These are phyloP conservation scores for Fusarium graminum DNA, from an alignment of 2,329 filamentous ascomycete genomes.

Conservation along the genomic window DNA sequence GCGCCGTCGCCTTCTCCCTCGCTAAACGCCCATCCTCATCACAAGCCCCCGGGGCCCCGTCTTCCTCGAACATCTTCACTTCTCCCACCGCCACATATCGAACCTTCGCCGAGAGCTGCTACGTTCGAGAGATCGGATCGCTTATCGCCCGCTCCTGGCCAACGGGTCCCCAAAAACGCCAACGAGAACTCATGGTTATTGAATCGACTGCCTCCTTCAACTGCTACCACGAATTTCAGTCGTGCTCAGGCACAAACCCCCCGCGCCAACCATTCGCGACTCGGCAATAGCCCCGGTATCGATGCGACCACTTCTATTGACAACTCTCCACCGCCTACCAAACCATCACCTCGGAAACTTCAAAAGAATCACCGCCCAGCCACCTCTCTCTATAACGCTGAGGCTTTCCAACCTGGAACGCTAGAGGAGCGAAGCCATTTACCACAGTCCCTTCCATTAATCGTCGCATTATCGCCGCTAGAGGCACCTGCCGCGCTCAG, in stretches of 20 bases:
- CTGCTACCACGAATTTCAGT: conserved; percentile 58
- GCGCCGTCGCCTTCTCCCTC: conserved; percentile 35
- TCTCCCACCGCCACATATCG: conserved; percentile 56
- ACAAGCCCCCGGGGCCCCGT: conserved; percentile 50
- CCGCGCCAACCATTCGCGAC: conserved; percentile 52
- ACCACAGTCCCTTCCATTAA: conserved; percentile 44
- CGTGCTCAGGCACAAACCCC: conserved; percentile 55
- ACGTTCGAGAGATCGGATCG: conserved; percentile 36
- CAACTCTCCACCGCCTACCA: conserved; percentile 50
- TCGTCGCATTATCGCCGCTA: conserved; percentile 46
- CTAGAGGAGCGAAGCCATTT: conserved; percentile 33
- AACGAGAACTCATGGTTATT: conserved; percentile 62
- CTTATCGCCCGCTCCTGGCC: conserved; percentile 35
- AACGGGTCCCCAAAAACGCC: conserved; percentile 50
- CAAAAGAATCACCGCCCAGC: conserved; percentile 55
- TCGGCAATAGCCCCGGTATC: conserved; percentile 59
- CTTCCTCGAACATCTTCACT: conserved; percentile 61
- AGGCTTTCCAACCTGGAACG: conserved; percentile 19
- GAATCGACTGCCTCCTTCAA: conserved; percentile 68
- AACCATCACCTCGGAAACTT: conserved; percentile 54
- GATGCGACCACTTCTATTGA: conserved; percentile 56
- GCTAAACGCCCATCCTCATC: conserved; percentile 45
- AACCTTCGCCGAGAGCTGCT: conserved; percentile 40
- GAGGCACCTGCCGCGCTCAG: conserved; percentile 40
- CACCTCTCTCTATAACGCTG: conserved; percentile 34